A percentile compares a stretch with the other conserved stretches of the same genome.
Conservation (phyloP, 345 rosid species). For the Eucalyptus camaldulensis region DNA sequence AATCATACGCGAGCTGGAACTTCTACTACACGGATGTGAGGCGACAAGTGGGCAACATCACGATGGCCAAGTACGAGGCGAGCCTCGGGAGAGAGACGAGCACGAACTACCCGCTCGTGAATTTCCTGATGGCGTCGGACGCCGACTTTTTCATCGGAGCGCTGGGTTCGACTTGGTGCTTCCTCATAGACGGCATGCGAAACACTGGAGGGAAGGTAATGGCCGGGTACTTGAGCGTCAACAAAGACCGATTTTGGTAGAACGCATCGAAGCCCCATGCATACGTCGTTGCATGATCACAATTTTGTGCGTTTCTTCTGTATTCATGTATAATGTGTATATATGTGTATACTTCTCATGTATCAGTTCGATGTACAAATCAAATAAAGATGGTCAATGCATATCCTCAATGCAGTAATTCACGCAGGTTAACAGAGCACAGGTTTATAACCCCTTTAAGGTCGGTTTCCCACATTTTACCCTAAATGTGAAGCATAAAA, state of each 20-base stretch:
- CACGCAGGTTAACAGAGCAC: not conserved
- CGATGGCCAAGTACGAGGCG: conserved; percentile 79
- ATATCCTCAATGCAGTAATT: not conserved
- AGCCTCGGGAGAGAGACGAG: conserved; percentile 92
- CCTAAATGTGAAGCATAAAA: not conserved
- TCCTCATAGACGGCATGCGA: conserved; percentile 92
- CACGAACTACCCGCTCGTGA: conserved; percentile 87
- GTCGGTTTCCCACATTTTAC: not conserved
- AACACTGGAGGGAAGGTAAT: conserved; percentile 92
- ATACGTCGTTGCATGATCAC: not conserved
- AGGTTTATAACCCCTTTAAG: not conserved
- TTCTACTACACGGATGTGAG: conserved; percentile 73
- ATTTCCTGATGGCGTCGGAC: conserved; percentile 85
- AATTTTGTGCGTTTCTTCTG: not conserved
- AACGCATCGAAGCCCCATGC: not conserved
- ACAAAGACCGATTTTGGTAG: conserved; percentile 94
- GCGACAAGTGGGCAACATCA: conserved; percentile 67
- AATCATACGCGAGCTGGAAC: conserved; percentile 37
- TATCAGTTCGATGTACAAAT: not conserved
- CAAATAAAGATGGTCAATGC: not conserved
- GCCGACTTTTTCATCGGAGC: conserved; percentile 92
- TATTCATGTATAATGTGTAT: not conserved
- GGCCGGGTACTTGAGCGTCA: conserved; percentile 90
- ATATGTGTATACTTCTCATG: not conserved
- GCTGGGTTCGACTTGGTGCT: conserved; percentile 96